Evolutionary conservation across 2,329 filamentous ascomycete species (phyloP).

Genomic region (Chrysoporthe austroafricana): DNA sequence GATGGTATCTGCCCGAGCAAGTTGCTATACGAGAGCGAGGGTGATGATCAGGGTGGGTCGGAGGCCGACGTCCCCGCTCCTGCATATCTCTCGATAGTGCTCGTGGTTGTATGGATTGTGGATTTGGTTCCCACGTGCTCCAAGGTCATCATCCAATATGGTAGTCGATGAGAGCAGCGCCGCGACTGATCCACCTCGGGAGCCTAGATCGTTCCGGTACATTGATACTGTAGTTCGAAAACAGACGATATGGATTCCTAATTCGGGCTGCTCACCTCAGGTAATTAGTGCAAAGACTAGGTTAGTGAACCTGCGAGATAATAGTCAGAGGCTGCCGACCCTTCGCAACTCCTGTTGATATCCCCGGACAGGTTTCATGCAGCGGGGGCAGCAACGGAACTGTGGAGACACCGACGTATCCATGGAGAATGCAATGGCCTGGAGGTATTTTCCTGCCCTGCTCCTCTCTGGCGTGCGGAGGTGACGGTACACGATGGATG

Average conservation of each 20-base stretch:
- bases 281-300: background rate
- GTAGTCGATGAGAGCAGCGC: slow-evolving; percentile 3
- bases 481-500: background rate
- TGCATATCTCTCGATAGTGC: background rate
- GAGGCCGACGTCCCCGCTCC: background rate
- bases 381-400: background rate
- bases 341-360: background rate
- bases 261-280: background rate
- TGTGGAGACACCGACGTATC: background rate
- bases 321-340: background rate
- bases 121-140: background rate
- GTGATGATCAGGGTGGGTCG: background rate
- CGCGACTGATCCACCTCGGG: background rate
- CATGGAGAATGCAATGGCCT: background rate
- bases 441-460: background rate
- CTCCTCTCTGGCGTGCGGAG: background rate
- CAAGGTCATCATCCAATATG: background rate
- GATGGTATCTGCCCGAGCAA: background rate
- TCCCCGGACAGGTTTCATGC: background rate
- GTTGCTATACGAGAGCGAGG: background rate
- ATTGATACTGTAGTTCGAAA: background rate
- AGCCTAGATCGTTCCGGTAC: background rate
- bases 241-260: background rate
- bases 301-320: background rate
- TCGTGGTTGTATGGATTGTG: background rate